phyloP scores from a whole-genome alignment of 2,329 filamentous ascomycete genomes.

The Venturia oleaginea region DNA sequence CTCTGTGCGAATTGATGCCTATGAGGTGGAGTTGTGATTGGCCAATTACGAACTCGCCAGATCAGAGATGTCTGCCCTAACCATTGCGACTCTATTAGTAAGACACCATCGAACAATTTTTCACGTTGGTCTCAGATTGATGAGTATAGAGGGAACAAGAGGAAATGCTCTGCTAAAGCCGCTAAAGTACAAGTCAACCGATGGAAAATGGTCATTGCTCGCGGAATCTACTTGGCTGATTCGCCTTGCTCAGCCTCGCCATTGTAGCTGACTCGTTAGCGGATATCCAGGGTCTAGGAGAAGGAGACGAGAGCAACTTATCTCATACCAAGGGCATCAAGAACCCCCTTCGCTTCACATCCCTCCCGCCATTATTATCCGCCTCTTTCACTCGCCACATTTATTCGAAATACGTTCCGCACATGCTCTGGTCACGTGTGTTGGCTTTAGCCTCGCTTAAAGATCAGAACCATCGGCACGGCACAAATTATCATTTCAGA shows the following conservation, averaged over 20 bases:
- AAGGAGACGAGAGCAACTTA: background rate
- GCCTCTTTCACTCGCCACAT: background rate
- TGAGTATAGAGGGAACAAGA: too few relatives aligned
- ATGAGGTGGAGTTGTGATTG: background rate
- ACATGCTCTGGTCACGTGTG: background rate
- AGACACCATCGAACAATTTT: background rate
- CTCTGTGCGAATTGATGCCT: background rate
- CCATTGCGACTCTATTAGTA: background rate
- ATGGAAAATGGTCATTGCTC: background rate
- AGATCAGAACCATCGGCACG: background rate
- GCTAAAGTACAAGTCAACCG: too few relatives aligned
- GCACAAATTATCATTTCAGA: background rate
- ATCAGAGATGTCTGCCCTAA: background rate
- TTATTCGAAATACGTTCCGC: background rate
- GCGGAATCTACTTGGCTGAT: background rate
- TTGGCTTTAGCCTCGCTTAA: background rate
- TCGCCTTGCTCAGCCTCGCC: background rate
- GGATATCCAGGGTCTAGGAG: too few relatives aligned
- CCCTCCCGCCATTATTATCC: background rate
- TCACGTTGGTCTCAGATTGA: background rate
- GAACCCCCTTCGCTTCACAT: background rate
- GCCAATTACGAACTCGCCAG: background rate
- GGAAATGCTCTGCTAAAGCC: too few relatives aligned
- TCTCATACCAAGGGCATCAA: background rate
- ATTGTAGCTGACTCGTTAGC: background rate